Conservation (phyloP, 805 yeast genomes). For the Saccharomycopsis sp. region DNA sequence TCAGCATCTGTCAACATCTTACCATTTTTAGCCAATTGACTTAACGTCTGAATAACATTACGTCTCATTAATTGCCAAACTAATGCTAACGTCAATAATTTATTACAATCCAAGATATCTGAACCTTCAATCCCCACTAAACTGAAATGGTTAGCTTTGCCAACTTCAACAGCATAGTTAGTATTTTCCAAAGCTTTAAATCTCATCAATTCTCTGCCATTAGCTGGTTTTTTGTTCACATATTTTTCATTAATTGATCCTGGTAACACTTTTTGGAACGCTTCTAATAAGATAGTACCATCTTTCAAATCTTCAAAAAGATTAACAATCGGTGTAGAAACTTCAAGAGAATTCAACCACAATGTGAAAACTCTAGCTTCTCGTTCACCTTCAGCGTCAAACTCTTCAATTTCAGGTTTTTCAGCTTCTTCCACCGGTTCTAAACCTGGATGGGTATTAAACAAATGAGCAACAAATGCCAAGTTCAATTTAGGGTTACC, state of each 20-base stretch:
- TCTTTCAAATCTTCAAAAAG: conserved; percentile 93
- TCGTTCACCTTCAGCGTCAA: conserved; percentile 99
- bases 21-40: conserved; percentile 63
- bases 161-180: conserved; percentile 96
- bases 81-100: conserved; percentile 79
- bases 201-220: conserved; percentile 70
- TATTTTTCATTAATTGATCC: conserved; percentile 76
- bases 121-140: conserved; percentile 98
- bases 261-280: conserved; percentile 92
- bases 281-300: conserved; percentile 83
- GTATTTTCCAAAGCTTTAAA: conserved; percentile 96
- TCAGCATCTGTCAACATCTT: conserved; percentile 76
- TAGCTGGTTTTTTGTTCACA: conserved; percentile 77
- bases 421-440: conserved; percentile 92
- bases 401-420: conserved; percentile 91
- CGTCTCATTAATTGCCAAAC: conserved; percentile 99
- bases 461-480: conserved; percentile 95
- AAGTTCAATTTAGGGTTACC: conserved; percentile 96
- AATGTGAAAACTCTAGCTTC: conserved; percentile 97
- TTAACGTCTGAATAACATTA: conserved; percentile 80
- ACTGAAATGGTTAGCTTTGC: conserved; percentile 87
- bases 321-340: conserved; percentile 87
- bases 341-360: conserved; percentile 95
- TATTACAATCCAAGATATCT: conserved; percentile 91
- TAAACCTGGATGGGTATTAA: conserved; percentile 94